phyloP scores from a whole-genome alignment of 164 flowering plant species.

The Kalanchoe fedtschenkoi region DNA sequence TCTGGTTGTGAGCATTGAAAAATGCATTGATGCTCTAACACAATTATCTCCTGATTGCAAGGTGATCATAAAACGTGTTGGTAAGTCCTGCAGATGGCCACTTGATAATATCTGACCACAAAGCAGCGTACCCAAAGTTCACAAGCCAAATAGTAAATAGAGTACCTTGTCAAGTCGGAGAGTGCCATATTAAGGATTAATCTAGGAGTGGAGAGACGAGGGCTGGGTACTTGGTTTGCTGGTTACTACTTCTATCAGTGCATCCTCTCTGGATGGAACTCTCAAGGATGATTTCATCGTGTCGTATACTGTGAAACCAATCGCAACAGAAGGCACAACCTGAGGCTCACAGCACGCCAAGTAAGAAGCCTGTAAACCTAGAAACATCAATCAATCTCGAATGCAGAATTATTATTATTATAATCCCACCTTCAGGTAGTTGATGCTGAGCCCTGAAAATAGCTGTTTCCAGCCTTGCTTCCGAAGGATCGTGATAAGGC shows the following conservation, averaged over 20 bases:
- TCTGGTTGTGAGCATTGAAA: no score
- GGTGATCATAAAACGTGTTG: not conserved
- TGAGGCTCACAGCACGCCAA: constrained; percentile 16
- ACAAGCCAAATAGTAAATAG: not conserved
- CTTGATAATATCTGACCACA: not conserved
- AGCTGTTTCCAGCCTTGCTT: constrained; percentile 89
- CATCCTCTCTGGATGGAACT: constrained; percentile 74
- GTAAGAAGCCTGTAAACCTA: not conserved
- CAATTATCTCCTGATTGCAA: not conserved
- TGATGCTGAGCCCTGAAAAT: constrained; percentile 92
- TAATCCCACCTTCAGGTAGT: constrained; percentile 66
- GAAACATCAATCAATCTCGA: not conserved
- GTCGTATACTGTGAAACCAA: constrained; percentile 93
- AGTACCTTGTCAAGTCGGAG: no score
- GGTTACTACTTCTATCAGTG: constrained; percentile 27
- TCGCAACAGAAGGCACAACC: constrained; percentile 98
- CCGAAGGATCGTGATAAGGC: constrained; percentile 43
- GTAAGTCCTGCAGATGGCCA: not conserved
- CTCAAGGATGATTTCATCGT: constrained; percentile 60
- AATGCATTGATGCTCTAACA: not conserved
- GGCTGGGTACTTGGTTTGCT: constrained; percentile 25
- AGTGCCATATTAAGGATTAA: no score
- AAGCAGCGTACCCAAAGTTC: not conserved
- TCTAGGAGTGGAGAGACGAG: constrained; percentile 35
- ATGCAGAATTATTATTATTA: not conserved